These are phyloP conservation scores for Acanthamoeba castellanii DNA, from an alignment of 208 protist species.

Conservation along the genomic window DNA sequence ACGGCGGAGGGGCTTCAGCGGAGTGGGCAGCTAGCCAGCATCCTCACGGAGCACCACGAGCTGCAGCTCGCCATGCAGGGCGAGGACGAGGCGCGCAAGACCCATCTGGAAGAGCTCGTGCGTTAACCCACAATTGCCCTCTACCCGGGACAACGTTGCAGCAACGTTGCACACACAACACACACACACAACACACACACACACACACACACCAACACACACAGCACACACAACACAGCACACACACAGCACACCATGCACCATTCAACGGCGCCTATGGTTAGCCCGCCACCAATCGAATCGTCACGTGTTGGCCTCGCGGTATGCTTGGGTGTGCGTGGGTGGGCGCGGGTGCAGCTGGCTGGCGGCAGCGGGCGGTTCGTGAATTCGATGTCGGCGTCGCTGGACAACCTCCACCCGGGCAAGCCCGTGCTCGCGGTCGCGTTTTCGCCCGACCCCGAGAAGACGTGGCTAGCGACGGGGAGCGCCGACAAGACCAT, in stretches of 20 bases:
- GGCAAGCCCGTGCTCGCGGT: constrained; percentile 1
- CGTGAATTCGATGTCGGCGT: not conserved
- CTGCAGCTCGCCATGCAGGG: not conserved
- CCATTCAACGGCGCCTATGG: too few species aligned
- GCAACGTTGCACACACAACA: too few species aligned
- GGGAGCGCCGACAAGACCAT: constrained; percentile 7
- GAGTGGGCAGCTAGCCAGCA: not conserved
- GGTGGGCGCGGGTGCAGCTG: not conserved
- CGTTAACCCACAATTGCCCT: not conserved
- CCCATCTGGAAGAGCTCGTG: not conserved
- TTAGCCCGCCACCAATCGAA: too few species aligned
- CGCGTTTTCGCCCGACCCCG: constrained; percentile 5
- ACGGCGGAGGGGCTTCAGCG: not conserved
- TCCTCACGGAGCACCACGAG: constrained; percentile 47
- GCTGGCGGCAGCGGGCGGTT: not conserved
- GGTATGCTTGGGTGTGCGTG: not conserved
- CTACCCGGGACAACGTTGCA: too few species aligned
- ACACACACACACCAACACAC: too few species aligned
- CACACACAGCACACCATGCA: too few species aligned
- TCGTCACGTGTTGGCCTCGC: too few species aligned
- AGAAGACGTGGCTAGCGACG: not conserved
- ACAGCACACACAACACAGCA: not conserved
- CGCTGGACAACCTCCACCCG: not conserved
- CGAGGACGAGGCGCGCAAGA: not conserved
- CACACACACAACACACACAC: too few species aligned